Conservation (phyloP, 2,329 filamentous ascomycete genomes). For the Hymenoscyphus albidus region DNA sequence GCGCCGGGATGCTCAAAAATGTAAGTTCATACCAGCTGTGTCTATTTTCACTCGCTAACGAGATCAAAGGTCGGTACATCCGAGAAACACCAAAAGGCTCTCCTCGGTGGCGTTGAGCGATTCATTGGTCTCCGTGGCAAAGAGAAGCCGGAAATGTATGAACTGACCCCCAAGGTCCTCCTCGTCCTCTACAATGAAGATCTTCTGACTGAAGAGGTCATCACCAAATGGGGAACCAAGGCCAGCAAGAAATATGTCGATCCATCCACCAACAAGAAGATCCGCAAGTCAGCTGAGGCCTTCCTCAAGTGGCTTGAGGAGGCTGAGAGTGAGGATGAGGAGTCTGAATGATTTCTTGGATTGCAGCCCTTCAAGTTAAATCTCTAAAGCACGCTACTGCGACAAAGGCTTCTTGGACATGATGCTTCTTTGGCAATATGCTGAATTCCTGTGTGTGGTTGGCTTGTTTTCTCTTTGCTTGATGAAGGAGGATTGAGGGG, state of each 20-base stretch:
- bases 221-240: conserved; percentile 88
- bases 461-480: background rate
- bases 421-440: background rate
- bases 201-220: conserved; percentile 79
- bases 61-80: conserved; percentile 69
- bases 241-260: conserved; percentile 99
- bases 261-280: conserved; percentile 83
- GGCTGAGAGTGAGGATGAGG: conserved; percentile 66
- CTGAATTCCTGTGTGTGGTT: background rate
- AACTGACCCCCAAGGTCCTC: conserved; percentile 79
- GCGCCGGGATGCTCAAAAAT: conserved; percentile 85
- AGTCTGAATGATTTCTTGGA: conserved; percentile 8
- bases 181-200: conserved; percentile 89
- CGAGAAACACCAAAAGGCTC: conserved; percentile 91
- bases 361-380: background rate
- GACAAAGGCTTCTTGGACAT: background rate
- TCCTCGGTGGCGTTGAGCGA: conserved; percentile 92
- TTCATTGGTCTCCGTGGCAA: conserved; percentile 70
- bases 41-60: conserved; percentile 18
- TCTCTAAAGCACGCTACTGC: background rate
- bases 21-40: conserved; percentile 42
- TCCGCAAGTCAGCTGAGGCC: conserved; percentile 87
- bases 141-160: conserved; percentile 73
- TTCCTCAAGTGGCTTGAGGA: conserved; percentile 93
- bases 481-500: background rate